Percentiles rank a stretch among this genome's conserved stretches.
Conservation (phyloP, 805 yeast genomes). For the Sugiyamaella valdiviana region DNA sequence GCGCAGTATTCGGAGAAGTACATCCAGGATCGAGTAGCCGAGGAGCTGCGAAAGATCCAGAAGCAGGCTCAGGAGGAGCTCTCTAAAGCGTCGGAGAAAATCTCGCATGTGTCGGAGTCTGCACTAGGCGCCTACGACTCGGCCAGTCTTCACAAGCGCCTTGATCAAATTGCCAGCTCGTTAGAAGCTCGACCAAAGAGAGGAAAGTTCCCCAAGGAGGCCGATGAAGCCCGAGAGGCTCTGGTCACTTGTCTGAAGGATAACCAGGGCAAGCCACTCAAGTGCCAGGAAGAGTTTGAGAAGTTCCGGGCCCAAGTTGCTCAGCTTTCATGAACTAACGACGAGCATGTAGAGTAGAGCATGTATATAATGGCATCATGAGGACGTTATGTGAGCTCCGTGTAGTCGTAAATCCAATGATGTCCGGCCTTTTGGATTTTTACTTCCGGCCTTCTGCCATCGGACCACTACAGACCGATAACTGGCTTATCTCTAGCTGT, state of each 20-base stretch:
- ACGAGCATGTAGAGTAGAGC: too few relatives aligned
- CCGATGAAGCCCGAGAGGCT: conserved; percentile 24
- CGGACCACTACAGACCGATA: background rate
- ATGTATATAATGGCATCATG: background rate
- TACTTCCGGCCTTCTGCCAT: too few relatives aligned
- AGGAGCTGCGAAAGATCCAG: conserved; percentile 29
- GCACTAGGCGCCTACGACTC: conserved; percentile 18
- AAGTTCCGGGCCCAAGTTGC: conserved; percentile 20
- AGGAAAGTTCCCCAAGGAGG: conserved; percentile 27
- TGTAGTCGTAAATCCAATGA: too few relatives aligned
- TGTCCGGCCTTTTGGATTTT: too few relatives aligned
- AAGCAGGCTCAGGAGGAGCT: conserved; percentile 27
- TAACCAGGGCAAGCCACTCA: conserved; percentile 29
- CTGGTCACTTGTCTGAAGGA: conserved; percentile 28
- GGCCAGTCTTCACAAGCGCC: conserved; percentile 22
- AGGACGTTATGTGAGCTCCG: too few relatives aligned
- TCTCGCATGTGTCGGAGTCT: conserved; percentile 14
- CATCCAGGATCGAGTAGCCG: conserved; percentile 32
- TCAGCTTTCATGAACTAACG: background rate
- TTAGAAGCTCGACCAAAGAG: conserved; percentile 29
- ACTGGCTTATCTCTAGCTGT: too few relatives aligned
- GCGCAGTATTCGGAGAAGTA: conserved; percentile 28
- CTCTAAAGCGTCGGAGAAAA: conserved; percentile 15
- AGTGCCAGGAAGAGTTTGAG: conserved; percentile 30
- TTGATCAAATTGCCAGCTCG: conserved; percentile 27